These are phyloP conservation scores for Plasmodium vivax DNA, from an alignment of 169 alveolate genomes.

Conservation along the genomic window DNA sequence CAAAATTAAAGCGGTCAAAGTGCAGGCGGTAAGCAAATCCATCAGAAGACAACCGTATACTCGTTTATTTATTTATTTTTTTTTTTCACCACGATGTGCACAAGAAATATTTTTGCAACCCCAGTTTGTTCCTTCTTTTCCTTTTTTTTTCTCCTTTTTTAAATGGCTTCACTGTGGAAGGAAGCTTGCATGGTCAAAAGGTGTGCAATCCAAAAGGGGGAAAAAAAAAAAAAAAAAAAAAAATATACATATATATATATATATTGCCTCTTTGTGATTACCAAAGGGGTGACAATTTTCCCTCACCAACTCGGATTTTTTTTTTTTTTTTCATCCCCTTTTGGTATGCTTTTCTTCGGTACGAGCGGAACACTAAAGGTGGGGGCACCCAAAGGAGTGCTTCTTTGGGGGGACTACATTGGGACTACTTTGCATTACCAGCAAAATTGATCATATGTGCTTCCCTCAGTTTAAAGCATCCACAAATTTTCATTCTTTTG, in stretches of 20 bases:
- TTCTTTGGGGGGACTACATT: not conserved
- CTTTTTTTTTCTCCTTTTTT: slow-evolving; percentile 3
- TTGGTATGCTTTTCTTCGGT: not conserved
- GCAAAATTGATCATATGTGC: not conserved
- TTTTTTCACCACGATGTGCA: not conserved
- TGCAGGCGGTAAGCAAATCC: slow-evolving; percentile 46
- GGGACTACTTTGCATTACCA: not conserved
- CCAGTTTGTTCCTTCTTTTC: slow-evolving; percentile 10
- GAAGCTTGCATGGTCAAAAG: not conserved
- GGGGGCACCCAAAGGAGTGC: not conserved
- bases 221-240: not conserved
- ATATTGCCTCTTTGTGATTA: not conserved
- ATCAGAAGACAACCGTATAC: slow-evolving; percentile 11
- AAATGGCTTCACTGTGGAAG: not conserved
- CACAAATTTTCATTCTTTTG: not conserved
- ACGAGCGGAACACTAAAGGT: not conserved
- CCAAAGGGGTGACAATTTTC: not conserved
- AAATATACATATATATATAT: too few relatives aligned
- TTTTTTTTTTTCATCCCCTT: not conserved
- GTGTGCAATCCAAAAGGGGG: not conserved
- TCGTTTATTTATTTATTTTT: not conserved
- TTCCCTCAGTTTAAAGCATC: not conserved
- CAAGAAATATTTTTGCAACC: not conserved
- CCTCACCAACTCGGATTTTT: not conserved
- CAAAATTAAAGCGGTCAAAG: slow-evolving; percentile 29